A percentile compares a stretch with the other conserved stretches of the same genome.
Evolutionary conservation across 129 eudicot species (phyloP).

Genomic region (Gnaphalium uliginosum): DNA sequence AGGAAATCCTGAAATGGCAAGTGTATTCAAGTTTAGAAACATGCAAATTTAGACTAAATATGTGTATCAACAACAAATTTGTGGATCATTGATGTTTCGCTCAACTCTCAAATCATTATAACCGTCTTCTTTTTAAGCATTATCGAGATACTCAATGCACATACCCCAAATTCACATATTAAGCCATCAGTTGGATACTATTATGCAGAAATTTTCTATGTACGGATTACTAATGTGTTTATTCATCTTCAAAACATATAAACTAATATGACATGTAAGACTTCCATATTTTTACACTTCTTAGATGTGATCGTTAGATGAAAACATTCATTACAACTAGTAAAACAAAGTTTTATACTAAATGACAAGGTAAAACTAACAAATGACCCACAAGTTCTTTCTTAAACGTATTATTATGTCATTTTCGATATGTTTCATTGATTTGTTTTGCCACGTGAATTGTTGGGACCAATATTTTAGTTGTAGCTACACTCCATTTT

Average conservation of each 20-base stretch:
- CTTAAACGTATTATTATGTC: background rate
- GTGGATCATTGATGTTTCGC: background rate
- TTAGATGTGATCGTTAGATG: background rate
- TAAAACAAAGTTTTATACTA: background rate
- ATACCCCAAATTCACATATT: background rate
- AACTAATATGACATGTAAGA: too few species aligned
- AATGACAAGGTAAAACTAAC: background rate
- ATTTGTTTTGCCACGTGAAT: background rate
- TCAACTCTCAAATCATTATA: background rate
- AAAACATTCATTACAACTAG: too few species aligned
- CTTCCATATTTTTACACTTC: background rate
- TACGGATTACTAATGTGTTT: background rate
- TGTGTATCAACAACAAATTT: background rate
- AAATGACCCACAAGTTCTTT: background rate
- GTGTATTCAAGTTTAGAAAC: slow-evolving; percentile 14
- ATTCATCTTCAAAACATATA: background rate
- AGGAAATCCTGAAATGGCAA: slow-evolving; percentile 36
- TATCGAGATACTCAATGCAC: background rate
- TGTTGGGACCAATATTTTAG: background rate
- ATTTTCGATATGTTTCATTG: slow-evolving; percentile 3
- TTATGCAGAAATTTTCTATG: background rate
- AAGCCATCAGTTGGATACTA: background rate
- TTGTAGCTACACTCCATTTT: background rate
- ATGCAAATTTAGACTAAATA: background rate
- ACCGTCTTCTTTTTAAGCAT: too few species aligned